Evolutionary conservation across 2,329 filamentous ascomycete species (phyloP).

Genomic region (Venturia effusa): DNA sequence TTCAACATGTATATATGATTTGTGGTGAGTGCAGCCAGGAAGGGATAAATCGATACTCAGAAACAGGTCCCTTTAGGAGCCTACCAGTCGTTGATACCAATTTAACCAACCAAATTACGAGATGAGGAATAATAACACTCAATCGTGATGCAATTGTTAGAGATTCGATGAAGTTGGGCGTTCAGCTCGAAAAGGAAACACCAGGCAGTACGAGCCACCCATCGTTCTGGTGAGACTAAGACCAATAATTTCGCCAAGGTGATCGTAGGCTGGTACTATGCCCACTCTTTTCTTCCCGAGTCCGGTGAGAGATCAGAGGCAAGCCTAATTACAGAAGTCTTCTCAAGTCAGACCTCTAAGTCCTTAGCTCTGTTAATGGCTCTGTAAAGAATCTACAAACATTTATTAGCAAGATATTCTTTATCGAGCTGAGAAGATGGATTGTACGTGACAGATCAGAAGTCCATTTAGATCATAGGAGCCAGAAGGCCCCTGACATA

Average conservation of each 20-base stretch:
- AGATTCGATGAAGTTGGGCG: too few species aligned
- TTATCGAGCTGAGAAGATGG: not conserved
- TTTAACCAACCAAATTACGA: too few species aligned
- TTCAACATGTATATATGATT: constrained; percentile 19
- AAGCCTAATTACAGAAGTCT: not conserved
- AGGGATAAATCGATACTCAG: too few species aligned
- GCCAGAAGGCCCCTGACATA: constrained; percentile 62
- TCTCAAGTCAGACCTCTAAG: not conserved
- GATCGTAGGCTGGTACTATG: too few species aligned
- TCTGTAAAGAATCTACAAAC: not conserved
- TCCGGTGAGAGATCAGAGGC: not conserved
- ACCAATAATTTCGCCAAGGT: too few species aligned
- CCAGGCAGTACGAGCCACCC: too few species aligned
- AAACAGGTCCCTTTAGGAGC: too few species aligned
- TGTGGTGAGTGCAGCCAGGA: not conserved
- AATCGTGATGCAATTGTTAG: too few species aligned
- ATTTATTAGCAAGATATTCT: not conserved
- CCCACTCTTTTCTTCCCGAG: not conserved
- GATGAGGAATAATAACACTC: too few species aligned
- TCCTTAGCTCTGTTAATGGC: not conserved
- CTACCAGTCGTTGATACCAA: too few species aligned
- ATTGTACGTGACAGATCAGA: constrained; percentile 46
- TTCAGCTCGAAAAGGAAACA: too few species aligned
- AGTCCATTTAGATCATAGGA: constrained; percentile 78
- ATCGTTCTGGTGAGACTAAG: too few species aligned